Evolutionary conservation across 495 filamentous ascomycete species (phyloP).

Genomic region (Cercophora sp.): DNA sequence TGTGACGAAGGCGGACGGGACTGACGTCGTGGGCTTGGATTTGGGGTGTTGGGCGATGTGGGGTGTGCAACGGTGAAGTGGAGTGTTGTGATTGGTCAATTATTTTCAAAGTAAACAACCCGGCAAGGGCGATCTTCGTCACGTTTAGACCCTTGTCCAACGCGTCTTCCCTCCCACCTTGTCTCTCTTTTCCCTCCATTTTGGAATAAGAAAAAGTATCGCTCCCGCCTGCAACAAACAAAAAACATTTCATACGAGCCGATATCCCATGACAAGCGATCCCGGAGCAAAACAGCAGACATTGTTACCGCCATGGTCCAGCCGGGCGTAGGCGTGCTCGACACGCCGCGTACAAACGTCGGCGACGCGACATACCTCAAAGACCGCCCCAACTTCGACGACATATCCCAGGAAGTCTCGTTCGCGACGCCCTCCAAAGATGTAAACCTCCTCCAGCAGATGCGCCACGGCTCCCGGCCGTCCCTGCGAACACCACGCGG

Average conservation of each 20-base stretch:
- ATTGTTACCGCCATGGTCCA: conserved; percentile 37
- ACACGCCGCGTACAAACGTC: conserved; percentile 73
- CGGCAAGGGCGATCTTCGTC: conserved; percentile 10
- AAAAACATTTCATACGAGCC: too few species aligned
- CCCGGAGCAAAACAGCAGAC: not conserved
- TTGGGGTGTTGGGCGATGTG: not conserved
- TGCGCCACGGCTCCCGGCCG: conserved; percentile 57
- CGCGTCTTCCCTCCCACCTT: conserved; percentile 23
- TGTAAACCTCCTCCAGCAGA: conserved; percentile 63
- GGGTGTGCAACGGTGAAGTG: not conserved
- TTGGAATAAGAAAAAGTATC: too few species aligned
- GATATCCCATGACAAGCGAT: too few species aligned
- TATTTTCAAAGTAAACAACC: conserved; percentile 29
- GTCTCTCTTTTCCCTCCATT: too few species aligned
- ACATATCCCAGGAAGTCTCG: conserved; percentile 76
- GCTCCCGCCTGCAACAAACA: too few species aligned
- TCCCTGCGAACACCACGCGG: conserved; percentile 67
- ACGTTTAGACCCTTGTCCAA: too few species aligned
- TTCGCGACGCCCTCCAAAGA: conserved; percentile 83
- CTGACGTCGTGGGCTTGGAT: not conserved
- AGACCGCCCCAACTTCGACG: conserved; percentile 64
- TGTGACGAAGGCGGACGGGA: too few species aligned
- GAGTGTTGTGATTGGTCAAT: conserved; percentile 20
- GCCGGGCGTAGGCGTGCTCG: conserved; percentile 55
- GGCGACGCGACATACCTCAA: conserved; percentile 77